phyloP scores from a whole-genome alignment of 805 yeast species.

The Priceomyces melissophilus region DNA sequence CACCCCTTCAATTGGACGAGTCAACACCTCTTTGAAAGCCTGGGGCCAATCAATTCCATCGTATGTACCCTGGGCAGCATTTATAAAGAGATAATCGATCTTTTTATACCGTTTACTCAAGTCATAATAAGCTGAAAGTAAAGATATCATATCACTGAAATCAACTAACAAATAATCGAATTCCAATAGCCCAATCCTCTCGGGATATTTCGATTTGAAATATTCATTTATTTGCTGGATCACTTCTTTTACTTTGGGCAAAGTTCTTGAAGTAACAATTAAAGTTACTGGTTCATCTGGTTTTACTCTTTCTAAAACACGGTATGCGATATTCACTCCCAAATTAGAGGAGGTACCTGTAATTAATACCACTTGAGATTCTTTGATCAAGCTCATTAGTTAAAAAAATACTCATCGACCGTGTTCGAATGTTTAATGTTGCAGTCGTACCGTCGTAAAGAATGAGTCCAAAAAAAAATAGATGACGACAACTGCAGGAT shows the following conservation, averaged over 20 bases:
- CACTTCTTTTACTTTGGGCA: constrained; percentile 78
- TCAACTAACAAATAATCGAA: constrained; percentile 90
- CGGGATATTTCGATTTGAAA: constrained; percentile 19
- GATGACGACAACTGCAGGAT: constrained; percentile 53
- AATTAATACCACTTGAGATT: constrained; percentile 35
- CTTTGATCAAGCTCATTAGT: constrained; percentile 6
- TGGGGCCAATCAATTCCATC: constrained; percentile 83
- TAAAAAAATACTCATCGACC: background rate
- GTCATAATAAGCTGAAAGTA: constrained; percentile 71
- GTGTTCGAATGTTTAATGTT: background rate
- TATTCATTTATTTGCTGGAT: constrained; percentile 55
- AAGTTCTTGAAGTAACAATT: constrained; percentile 84
- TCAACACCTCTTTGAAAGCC: constrained; percentile 64
- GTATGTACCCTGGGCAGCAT: constrained; percentile 88
- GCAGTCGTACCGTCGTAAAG: background rate
- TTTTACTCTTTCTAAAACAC: constrained; percentile 64
- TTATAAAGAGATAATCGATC: constrained; percentile 77
- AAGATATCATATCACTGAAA: constrained; percentile 84
- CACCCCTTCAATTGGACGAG: constrained; percentile 74
- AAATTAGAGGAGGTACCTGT: constrained; percentile 57
- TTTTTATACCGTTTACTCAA: constrained; percentile 58
- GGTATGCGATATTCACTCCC: constrained; percentile 81
- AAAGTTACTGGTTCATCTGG: constrained; percentile 60
- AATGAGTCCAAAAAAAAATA: constrained; percentile 11
- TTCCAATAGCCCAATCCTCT: constrained; percentile 59